Percentiles rank a stretch among this genome's conserved stretches.
Evolutionary conservation across 208 protist species (phyloP).

Genomic region (Tritrichomonas foetus): DNA sequence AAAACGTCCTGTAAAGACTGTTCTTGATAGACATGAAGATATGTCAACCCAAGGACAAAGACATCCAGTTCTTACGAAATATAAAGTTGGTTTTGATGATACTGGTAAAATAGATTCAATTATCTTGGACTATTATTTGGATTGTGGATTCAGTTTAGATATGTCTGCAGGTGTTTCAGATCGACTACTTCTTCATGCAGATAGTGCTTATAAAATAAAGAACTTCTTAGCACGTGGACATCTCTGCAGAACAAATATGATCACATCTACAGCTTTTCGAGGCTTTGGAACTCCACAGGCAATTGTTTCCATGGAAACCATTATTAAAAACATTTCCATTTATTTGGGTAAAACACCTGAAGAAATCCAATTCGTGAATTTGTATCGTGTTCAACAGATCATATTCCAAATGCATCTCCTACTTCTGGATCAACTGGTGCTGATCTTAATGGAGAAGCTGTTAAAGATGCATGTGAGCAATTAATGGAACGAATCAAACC

Average conservation of each 20-base stretch:
- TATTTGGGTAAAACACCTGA: slow-evolving; percentile 40
- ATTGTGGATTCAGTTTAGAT: slow-evolving; percentile 66
- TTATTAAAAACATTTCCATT: slow-evolving; percentile 63
- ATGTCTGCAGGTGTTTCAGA: slow-evolving; percentile 58
- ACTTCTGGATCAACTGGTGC: slow-evolving; percentile 63
- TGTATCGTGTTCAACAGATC: slow-evolving; percentile 48
- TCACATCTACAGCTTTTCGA: slow-evolving; percentile 72
- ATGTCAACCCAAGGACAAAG: slow-evolving; percentile 64
- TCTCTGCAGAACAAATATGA: slow-evolving; percentile 67
- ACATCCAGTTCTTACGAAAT: slow-evolving; percentile 64
- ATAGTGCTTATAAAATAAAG: slow-evolving; percentile 70
- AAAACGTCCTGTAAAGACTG: slow-evolving; percentile 58
- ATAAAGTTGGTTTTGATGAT: slow-evolving; percentile 61
- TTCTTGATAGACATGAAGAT: slow-evolving; percentile 65
- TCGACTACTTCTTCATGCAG: slow-evolving; percentile 66
- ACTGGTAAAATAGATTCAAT: slow-evolving; percentile 56
- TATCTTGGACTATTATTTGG: slow-evolving; percentile 58
- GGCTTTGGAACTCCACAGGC: slow-evolving; percentile 71
- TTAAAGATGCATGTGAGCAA: slow-evolving; percentile 63
- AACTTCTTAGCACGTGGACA: slow-evolving; percentile 51
- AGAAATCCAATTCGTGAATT: slow-evolving; percentile 37
- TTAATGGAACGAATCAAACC: slow-evolving; percentile 52
- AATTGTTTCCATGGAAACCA: slow-evolving; percentile 62
- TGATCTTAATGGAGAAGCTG: slow-evolving; percentile 71
- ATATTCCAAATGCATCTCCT: slow-evolving; percentile 60